phyloP scores from a whole-genome alignment of 2,329 filamentous ascomycete species.

The Emergomyces africanus region DNA sequence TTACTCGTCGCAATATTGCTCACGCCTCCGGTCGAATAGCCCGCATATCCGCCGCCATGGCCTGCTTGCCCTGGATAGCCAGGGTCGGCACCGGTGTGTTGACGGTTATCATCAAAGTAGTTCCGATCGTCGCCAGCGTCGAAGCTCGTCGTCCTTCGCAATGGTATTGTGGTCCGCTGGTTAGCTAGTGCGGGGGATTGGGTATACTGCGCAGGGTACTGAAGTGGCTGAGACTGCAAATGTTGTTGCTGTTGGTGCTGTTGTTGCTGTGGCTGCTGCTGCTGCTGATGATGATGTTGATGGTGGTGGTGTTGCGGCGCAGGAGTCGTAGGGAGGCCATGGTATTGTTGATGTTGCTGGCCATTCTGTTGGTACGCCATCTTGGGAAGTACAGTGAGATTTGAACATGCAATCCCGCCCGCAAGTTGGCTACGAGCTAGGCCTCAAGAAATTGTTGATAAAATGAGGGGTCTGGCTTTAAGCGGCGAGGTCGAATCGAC shows the following conservation, averaged over 20 bases:
- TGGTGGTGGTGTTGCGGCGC: background rate
- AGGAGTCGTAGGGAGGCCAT: constrained; percentile 23
- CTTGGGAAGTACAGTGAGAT: constrained; percentile 4
- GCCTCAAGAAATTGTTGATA: background rate
- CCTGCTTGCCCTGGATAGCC: constrained; percentile 24
- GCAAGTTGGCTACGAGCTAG: background rate
- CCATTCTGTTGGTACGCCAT: constrained; percentile 48
- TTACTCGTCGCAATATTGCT: constrained; percentile 18
- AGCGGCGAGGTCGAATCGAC: background rate
- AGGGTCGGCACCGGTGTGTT: constrained; percentile 21
- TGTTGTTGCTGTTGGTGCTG: background rate
- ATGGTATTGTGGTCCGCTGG: constrained; percentile 28
- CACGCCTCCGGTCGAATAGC: constrained; percentile 13
- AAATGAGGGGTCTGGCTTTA: background rate
- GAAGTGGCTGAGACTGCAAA: background rate
- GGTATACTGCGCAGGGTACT: constrained; percentile 27
- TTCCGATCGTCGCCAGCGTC: constrained; percentile 60
- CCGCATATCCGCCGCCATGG: constrained; percentile 27
- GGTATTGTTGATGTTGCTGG: constrained; percentile 31
- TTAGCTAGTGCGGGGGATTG: constrained; percentile 28
- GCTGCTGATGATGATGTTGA: background rate
- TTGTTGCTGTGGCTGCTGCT: background rate
- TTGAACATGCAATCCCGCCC: background rate
- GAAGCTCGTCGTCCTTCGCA: constrained; percentile 55
- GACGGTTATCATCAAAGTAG: constrained; percentile 31